These are phyloP conservation scores for Cladochytrium replicatum DNA, from an alignment of 192 early-diverging fungal species.

Conservation along the genomic window DNA sequence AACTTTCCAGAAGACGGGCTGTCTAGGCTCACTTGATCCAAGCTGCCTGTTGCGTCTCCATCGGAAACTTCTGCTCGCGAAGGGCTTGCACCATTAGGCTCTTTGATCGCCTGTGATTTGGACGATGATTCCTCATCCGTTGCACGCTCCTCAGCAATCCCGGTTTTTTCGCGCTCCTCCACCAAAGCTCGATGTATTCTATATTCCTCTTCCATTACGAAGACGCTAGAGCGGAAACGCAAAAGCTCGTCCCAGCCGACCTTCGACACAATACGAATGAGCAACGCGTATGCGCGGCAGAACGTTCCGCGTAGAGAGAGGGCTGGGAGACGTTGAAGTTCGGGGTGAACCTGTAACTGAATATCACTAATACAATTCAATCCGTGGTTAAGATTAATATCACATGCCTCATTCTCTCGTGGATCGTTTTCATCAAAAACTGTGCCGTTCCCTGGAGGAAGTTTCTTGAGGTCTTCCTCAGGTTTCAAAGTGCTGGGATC, in stretches of 20 bases:
- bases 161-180: constrained; percentile 47
- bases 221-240: constrained; percentile 71
- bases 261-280: constrained; percentile 68
- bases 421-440: constrained; percentile 43
- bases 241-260: constrained; percentile 97
- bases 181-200: constrained; percentile 56
- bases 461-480: constrained; percentile 30
- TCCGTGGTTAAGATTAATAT: constrained; percentile 3
- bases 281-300: constrained; percentile 71
- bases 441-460: constrained; percentile 24
- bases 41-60: constrained; percentile 2
- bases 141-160: constrained; percentile 8
- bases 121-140: background rate
- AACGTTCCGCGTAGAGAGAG: constrained; percentile 91
- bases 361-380: constrained; percentile 3
- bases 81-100: constrained; percentile 5
- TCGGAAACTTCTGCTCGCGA: background rate
- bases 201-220: constrained; percentile 99
- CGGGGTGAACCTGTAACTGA: constrained; percentile 40
- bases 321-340: constrained; percentile 75
- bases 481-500: constrained; percentile 48
- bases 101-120: background rate
- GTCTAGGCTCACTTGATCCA: constrained; percentile 1
- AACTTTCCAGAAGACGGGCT: constrained; percentile 6
- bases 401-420: constrained; percentile 32